Percentiles rank a stretch among this genome's conserved stretches.
phyloP scores from a whole-genome alignment of 2,329 filamentous ascomycete genomes.

The Phyllosticta citribraziliensis region DNA sequence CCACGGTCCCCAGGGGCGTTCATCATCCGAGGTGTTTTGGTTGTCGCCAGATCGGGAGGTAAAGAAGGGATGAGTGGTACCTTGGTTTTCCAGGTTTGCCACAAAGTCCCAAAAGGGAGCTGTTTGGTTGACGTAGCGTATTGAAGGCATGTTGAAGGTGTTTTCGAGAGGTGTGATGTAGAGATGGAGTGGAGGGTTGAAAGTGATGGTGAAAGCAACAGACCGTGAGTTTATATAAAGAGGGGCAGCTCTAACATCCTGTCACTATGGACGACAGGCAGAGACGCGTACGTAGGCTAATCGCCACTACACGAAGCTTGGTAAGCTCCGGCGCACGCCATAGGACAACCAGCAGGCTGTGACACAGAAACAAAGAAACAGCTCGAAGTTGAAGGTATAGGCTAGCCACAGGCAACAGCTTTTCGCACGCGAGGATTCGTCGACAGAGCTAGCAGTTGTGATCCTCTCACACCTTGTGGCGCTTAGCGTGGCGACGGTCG shows the following conservation, averaged over 20 bases:
- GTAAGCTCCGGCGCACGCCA: neutral
- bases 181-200: neutral
- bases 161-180: neutral
- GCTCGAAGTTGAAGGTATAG: neutral
- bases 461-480: neutral
- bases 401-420: neutral
- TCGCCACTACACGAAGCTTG: slow-evolving; percentile 1
- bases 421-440: neutral
- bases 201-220: neutral
- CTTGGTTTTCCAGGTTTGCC: slow-evolving; percentile 39
- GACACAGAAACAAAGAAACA: neutral
- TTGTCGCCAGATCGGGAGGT: slow-evolving; percentile 20
- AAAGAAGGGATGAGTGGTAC: slow-evolving; percentile 36
- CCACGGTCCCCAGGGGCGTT: slow-evolving; percentile 23
- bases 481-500: neutral
- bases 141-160: slow-evolving; percentile 39
- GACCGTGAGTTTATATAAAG: neutral
- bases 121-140: slow-evolving; percentile 43
- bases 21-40: slow-evolving; percentile 17
- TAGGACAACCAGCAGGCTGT: neutral
- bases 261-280: slow-evolving; percentile 5
- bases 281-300: slow-evolving; percentile 5
- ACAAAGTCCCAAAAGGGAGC: slow-evolving; percentile 49
- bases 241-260: neutral
- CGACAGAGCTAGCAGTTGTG: neutral